These are phyloP conservation scores for Teratosphaeria destructans DNA, from an alignment of 2,329 filamentous ascomycete species.

Conservation along the genomic window DNA sequence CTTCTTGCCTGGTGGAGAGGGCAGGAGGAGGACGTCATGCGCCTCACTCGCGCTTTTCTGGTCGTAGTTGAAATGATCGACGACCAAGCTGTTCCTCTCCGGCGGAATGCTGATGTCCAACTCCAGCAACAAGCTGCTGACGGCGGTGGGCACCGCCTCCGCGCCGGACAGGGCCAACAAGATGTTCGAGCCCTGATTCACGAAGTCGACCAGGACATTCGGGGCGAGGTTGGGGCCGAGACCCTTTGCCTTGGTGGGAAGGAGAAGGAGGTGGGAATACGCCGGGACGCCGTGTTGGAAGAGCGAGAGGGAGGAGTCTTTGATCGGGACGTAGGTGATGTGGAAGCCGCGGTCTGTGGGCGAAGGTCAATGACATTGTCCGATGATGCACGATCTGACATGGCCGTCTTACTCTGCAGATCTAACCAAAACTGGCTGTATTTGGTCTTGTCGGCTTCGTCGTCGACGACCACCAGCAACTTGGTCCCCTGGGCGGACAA, in stretches of 20 bases:
- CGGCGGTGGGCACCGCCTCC: constrained; percentile 56
- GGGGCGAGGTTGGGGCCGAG: constrained; percentile 83
- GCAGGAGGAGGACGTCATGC: constrained; percentile 79
- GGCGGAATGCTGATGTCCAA: constrained; percentile 79
- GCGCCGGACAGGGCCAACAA: constrained; percentile 72
- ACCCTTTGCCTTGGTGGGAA: constrained; percentile 85
- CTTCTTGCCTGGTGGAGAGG: constrained; percentile 55
- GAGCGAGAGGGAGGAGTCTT: constrained; percentile 64
- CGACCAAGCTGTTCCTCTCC: constrained; percentile 73
- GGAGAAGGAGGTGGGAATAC: constrained; percentile 83
- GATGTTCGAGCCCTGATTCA: constrained; percentile 86
- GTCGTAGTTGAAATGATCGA: constrained; percentile 96
- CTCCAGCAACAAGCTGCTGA: constrained; percentile 73
- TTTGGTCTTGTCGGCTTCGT: constrained; percentile 64
- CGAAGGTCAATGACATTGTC: not conserved
- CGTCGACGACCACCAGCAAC: constrained; percentile 77
- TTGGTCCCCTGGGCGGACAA: constrained; percentile 69
- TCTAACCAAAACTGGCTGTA: constrained; percentile 77
- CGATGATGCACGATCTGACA: not conserved
- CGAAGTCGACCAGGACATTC: constrained; percentile 76
- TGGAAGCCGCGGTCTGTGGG: constrained; percentile 67
- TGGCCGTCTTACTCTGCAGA: constrained; percentile 48
- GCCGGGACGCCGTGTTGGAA: constrained; percentile 78
- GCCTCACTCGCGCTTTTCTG: constrained; percentile 61
- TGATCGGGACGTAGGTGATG: constrained; percentile 72